Evolutionary conservation across 164 flowering plant genomes (phyloP).

Genomic region (Magnolia officinalis): DNA sequence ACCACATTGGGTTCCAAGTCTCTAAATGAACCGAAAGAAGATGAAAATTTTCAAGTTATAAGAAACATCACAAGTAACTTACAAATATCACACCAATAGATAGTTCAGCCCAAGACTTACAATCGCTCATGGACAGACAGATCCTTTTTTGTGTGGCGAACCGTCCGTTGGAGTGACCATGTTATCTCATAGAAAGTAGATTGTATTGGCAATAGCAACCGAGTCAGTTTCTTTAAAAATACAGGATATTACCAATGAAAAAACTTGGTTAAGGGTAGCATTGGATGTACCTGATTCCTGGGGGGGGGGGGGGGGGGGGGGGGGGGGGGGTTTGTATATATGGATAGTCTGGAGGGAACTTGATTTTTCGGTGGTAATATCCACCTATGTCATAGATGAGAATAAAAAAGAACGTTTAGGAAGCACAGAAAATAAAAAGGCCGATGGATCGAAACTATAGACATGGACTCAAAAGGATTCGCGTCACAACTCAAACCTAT

Average conservation of each 20-base stretch:
- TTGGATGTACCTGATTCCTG: slow-evolving; percentile 70
- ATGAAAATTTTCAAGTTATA: not conserved
- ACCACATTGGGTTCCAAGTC: slow-evolving; percentile 99
- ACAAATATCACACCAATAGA: too few relatives aligned
- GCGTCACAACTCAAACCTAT: too few relatives aligned
- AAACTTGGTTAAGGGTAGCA: not conserved
- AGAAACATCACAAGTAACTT: too few relatives aligned
- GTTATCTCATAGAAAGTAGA: too few relatives aligned
- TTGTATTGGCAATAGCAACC: too few relatives aligned
- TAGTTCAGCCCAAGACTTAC: too few relatives aligned
- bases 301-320: slow-evolving; percentile 58
- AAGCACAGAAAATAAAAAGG: not conserved
- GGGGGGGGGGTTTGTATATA: slow-evolving; percentile 39
- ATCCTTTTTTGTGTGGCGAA: too few relatives aligned
- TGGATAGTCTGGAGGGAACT: slow-evolving; percentile 94
- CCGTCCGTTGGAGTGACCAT: too few relatives aligned
- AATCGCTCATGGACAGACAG: too few relatives aligned
- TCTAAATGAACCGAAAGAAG: slow-evolving; percentile 82
- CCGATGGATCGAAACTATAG: too few relatives aligned
- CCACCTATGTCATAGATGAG: slow-evolving; percentile 51
- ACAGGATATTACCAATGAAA: not conserved
- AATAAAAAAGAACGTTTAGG: not conserved
- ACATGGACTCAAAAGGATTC: too few relatives aligned
- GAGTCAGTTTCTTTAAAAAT: slow-evolving; percentile 9
- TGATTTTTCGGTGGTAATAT: slow-evolving; percentile 85